Evolutionary conservation across 2,329 filamentous ascomycete species (phyloP).

Genomic region (Sclerotinia glacialis): DNA sequence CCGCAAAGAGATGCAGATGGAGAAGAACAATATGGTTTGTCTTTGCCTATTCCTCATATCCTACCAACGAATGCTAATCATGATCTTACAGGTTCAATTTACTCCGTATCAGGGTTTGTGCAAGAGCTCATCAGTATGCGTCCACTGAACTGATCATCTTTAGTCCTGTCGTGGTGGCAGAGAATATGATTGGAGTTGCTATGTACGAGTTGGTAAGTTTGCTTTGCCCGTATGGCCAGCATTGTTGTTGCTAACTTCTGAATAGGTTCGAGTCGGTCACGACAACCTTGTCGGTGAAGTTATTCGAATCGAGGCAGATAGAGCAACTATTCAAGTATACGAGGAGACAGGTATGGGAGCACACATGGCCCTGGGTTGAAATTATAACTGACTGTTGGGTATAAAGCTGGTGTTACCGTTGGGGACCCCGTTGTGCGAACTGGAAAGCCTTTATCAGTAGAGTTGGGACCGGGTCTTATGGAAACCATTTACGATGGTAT

Average conservation of each 20-base stretch:
- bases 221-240: background rate
- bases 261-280: constrained; percentile 86
- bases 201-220: constrained; percentile 86
- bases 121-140: background rate
- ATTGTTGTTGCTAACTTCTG: background rate
- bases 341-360: constrained; percentile 81
- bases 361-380: background rate
- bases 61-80: constrained; percentile 30
- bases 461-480: constrained; percentile 93
- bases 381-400: constrained; percentile 16
- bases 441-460: constrained; percentile 94
- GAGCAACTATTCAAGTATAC: constrained; percentile 97
- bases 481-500: constrained; percentile 99
- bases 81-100: constrained; percentile 54
- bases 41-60: constrained; percentile 21
- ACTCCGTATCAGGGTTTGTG: constrained; percentile 64
- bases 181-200: constrained; percentile 97
- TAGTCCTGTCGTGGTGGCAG: constrained; percentile 90
- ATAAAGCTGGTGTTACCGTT: constrained; percentile 85
- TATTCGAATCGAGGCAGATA: constrained; percentile 94
- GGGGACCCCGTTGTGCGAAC: constrained; percentile 89
- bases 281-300: constrained; percentile 93
- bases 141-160: constrained; percentile 25
- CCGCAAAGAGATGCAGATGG: constrained; percentile 44
- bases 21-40: constrained; percentile 56